phyloP scores from a whole-genome alignment of 129 eudicot genomes.

The Chrysanthemum lavandulifolium region DNA sequence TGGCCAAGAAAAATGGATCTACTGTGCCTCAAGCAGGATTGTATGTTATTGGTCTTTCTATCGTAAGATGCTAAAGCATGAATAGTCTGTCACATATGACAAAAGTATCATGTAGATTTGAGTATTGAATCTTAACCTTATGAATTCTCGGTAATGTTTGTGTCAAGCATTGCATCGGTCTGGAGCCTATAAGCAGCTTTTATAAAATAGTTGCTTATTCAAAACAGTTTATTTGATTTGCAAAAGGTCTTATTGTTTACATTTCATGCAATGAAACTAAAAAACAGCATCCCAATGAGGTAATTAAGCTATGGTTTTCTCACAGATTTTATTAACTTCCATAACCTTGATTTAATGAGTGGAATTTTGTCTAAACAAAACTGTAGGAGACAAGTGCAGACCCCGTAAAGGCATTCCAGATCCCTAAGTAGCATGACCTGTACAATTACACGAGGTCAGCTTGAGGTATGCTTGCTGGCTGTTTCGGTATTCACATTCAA shows the following conservation, averaged over 20 bases:
- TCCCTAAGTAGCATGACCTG: slow-evolving; percentile 73
- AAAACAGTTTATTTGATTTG: too few relatives aligned
- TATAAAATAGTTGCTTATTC: too few relatives aligned
- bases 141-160: slow-evolving; percentile 10
- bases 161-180: slow-evolving; percentile 67
- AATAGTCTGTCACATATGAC: background rate
- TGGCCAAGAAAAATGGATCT: slow-evolving; percentile 74
- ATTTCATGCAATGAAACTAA: too few relatives aligned
- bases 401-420: slow-evolving; percentile 70
- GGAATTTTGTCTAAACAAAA: background rate
- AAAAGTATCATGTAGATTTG: background rate
- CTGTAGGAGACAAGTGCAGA: slow-evolving; percentile 57
- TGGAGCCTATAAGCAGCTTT: slow-evolving; percentile 83
- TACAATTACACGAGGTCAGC: slow-evolving; percentile 68
- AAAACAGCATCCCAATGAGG: too few relatives aligned
- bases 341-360: too few relatives aligned
- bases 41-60: slow-evolving; percentile 74
- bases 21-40: slow-evolving; percentile 81
- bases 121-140: background rate
- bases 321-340: too few relatives aligned
- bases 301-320: too few relatives aligned
- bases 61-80: slow-evolving; percentile 37
- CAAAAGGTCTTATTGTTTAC: too few relatives aligned
- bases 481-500: too few relatives aligned
- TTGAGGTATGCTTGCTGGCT: too few relatives aligned